Base-by-base conservation (phyloP, 2,329 filamentous ascomycete species). In the Clonostachys sp. region DNA sequence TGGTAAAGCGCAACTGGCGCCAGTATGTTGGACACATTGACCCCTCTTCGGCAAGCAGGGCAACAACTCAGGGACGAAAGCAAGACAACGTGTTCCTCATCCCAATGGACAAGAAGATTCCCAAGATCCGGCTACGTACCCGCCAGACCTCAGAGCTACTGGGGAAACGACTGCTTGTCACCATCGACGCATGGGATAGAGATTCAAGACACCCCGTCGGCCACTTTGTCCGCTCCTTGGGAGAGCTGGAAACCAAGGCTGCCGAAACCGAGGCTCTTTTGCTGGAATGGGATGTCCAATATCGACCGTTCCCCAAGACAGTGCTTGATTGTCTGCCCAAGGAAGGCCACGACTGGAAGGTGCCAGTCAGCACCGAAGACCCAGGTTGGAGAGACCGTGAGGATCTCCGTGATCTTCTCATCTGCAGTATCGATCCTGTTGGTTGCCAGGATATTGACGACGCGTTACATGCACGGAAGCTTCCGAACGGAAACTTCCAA, bases 361-460 rank as follows among this genome's bases (percentile, higher is more conserved):
- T 99, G 3, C 94, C 94, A 1, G 71, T 77, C n/a, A 87, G 80
- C 61, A 80, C 75, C 47, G 85, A 89, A 3, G 85, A 97, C 61
- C 84, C 88, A 17, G 91, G 91, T 13, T 99, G 94, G 94, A 84
- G 78, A 57, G 88, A 87, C 54, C 80, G 94, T 52, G 80, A 84
- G 59, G 94, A 99, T 71, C 77, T 97, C 39, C 81, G 94, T 55
- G 83, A 85, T 55, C 80, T 96, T 12, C 77, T 95, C 41, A 89
- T 99, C 53, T 99, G 94, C 78, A 97, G 92, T 69, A 99, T 99
- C 59, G 94, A 99, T 63, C 94, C 94, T 44, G 82, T 90, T 33
- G 91, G 91, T 3, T 99, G 94, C 67, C 92, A 97, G 60, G 94
- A 99, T 73, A 99, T 99, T 49, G 94, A 99, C 59, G 95, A 99